Percentiles rank a stretch among this genome's conserved stretches.
Conservation (phyloP, 1,284 basidiomycete genomes). For the Wallemia hederae region DNA sequence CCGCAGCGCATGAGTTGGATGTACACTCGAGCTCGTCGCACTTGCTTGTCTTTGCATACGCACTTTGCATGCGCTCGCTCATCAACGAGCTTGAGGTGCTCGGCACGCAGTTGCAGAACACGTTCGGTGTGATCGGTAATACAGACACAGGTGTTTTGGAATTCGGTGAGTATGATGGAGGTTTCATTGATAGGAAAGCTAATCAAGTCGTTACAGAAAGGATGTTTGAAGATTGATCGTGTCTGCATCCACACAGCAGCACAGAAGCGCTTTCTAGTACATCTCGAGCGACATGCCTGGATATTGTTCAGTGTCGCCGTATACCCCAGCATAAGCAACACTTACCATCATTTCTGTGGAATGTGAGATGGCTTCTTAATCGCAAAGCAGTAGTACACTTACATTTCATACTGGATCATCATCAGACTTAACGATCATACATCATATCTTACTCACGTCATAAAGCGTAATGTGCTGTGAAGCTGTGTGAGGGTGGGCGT, state of each 20-base stretch:
- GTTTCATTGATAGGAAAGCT: not conserved
- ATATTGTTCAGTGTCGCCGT: not conserved
- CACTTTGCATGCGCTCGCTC: slow-evolving; percentile 46
- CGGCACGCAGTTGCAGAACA: slow-evolving; percentile 44
- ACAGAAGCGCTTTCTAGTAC: not conserved
- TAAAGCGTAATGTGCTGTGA: not conserved
- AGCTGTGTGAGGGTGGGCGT: not conserved
- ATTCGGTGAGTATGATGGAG: not conserved
- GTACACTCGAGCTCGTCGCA: slow-evolving; percentile 23
- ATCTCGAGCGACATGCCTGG: not conserved
- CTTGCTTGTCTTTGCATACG: slow-evolving; percentile 76
- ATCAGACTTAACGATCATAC: not conserved
- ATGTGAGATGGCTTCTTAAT: not conserved
- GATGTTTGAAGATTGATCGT: not conserved
- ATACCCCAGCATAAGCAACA: not conserved
- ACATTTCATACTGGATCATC: not conserved
- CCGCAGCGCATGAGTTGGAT: not conserved
- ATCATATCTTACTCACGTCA: not conserved
- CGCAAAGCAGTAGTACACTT: not conserved
- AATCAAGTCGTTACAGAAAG: not conserved
- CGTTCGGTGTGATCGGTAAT: slow-evolving; percentile 36
- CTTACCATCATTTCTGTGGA: not conserved
- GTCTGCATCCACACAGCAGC: not conserved
- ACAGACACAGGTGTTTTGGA: not conserved
- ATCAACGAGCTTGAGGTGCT: slow-evolving; percentile 55